Percentiles rank a stretch among this genome's conserved stretches.
phyloP scores from a whole-genome alignment of 2,329 filamentous ascomycete species.

The Monosporascus sp. region DNA sequence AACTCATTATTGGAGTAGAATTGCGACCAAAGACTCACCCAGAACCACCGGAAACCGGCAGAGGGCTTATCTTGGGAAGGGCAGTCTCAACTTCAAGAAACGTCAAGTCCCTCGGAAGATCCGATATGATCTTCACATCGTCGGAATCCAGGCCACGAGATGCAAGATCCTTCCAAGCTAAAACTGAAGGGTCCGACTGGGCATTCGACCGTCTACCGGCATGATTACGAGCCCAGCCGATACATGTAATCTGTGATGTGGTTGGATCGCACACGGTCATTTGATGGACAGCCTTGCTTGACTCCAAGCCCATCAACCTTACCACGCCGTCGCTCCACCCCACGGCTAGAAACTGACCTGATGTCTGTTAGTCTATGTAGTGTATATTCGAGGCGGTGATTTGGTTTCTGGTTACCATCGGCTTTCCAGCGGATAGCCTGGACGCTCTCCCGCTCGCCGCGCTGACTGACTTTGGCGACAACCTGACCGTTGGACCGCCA shows the following conservation, averaged over 20 bases:
- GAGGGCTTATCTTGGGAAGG: slow-evolving; percentile 68
- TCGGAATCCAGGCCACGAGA: slow-evolving; percentile 21
- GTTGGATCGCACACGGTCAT: slow-evolving; percentile 47
- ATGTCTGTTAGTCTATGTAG: slow-evolving; percentile 8
- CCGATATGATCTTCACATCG: slow-evolving; percentile 28
- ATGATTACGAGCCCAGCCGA: slow-evolving; percentile 47
- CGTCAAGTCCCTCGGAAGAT: slow-evolving; percentile 68
- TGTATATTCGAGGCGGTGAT: no score
- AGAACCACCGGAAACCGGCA: slow-evolving; percentile 59
- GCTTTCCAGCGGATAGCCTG: slow-evolving; percentile 58
- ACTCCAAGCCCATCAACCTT: slow-evolving; percentile 72
- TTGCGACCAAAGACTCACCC: slow-evolving; percentile 41
- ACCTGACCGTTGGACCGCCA: slow-evolving; percentile 72
- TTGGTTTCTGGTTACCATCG: slow-evolving; percentile 45
- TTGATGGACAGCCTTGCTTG: slow-evolving; percentile 73
- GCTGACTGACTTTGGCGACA: slow-evolving; percentile 47
- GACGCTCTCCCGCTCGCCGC: slow-evolving; percentile 35
- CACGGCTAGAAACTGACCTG: slow-evolving; percentile 72
- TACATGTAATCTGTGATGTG: slow-evolving; percentile 41
- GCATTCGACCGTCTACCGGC: slow-evolving; percentile 23
- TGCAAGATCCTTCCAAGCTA: slow-evolving; percentile 25
- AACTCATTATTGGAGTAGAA: neutral
- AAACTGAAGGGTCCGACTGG: slow-evolving; percentile 8
- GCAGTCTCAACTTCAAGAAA: slow-evolving; percentile 71
- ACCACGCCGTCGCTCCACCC: slow-evolving; percentile 79